Percentiles rank a stretch among this genome's conserved stretches.
phyloP scores from a whole-genome alignment of 148 eudicot genomes.

The Hydrangea macrophylla region DNA sequence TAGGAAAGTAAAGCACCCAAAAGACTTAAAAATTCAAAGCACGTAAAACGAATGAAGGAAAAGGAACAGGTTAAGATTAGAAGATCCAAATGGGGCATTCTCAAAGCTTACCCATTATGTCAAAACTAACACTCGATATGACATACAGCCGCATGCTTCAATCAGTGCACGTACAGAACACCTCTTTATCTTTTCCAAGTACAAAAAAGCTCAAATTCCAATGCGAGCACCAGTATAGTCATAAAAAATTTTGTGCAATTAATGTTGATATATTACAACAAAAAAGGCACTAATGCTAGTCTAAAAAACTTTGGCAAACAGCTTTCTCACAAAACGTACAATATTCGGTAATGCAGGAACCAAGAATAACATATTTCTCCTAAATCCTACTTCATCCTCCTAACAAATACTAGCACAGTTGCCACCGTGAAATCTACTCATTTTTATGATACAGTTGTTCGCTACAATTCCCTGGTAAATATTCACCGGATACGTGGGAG shows the following conservation, averaged over 20 bases:
- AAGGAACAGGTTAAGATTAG: no score
- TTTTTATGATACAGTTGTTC: background rate
- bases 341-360: background rate
- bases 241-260: no score
- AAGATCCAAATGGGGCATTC: no score
- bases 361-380: background rate
- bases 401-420: background rate
- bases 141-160: no score
- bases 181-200: no score
- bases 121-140: no score
- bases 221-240: background rate
- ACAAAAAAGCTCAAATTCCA: background rate
- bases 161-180: no score
- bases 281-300: background rate
- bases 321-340: background rate
- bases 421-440: background rate
- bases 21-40: no score
- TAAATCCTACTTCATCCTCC: background rate
- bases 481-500: background rate
- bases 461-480: conserved; percentile 1
- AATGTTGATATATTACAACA: no score
- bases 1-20: no score
- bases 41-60: no score
- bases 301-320: background rate
- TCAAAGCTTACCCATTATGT: no score